Conservation (phyloP, 2,329 filamentous ascomycete genomes). For the Mariannaea sp. region DNA sequence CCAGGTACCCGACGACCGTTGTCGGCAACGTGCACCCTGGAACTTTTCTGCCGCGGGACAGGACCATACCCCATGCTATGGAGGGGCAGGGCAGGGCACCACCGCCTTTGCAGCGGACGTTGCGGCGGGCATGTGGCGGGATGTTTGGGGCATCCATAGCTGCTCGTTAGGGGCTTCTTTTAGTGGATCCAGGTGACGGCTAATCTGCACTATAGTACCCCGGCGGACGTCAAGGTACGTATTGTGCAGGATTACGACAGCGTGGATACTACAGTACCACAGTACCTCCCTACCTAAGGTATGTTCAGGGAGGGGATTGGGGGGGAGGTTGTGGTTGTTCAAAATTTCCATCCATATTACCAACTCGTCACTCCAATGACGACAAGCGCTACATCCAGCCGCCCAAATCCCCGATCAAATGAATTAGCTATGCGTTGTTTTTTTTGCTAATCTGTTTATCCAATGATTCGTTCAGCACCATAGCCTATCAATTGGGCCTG, state of each 20-base stretch:
- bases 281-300: too few species aligned
- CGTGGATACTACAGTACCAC: too few species aligned
- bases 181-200: conserved; percentile 5
- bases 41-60: conserved; percentile 32
- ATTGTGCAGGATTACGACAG: too few species aligned
- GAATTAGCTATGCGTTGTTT: conserved; percentile 25
- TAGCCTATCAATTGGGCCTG: conserved; percentile 33
- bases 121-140: neutral
- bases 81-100: conserved; percentile 13
- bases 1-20: conserved; percentile 31
- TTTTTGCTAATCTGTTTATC: conserved; percentile 13
- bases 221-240: too few species aligned
- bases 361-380: conserved; percentile 14
- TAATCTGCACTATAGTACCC: too few species aligned
- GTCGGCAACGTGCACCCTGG: conserved; percentile 21
- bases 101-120: conserved; percentile 31
- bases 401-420: conserved; percentile 10
- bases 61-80: neutral
- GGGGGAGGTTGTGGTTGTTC: too few species aligned
- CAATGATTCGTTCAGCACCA: conserved; percentile 1
- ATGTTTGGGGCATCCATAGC: neutral
- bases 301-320: too few species aligned
- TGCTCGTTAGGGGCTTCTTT: neutral
- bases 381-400: too few species aligned
- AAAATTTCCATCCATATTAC: too few species aligned